A percentile compares a stretch with the other conserved stretches of the same genome.
phyloP scores from a whole-genome alignment of 2,329 filamentous ascomycete species.

The Trichoderma oligosporum region DNA sequence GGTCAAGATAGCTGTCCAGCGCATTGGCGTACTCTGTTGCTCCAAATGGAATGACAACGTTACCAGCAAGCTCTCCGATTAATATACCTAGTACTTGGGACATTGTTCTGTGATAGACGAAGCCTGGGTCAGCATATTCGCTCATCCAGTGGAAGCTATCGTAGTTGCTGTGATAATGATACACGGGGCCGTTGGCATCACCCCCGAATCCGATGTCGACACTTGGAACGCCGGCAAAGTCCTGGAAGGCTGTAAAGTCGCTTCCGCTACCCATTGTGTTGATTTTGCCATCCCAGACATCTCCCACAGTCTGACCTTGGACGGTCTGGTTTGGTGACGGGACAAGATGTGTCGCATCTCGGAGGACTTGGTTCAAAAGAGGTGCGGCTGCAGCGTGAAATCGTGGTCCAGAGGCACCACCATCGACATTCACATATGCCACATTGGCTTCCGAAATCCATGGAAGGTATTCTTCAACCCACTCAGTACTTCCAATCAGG shows the following conservation, averaged over 20 bases:
- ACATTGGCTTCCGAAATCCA: slow-evolving; percentile 72
- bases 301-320: slow-evolving; percentile 63
- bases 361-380: slow-evolving; percentile 68
- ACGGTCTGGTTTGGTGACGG: slow-evolving; percentile 75
- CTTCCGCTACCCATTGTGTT: slow-evolving; percentile 67
- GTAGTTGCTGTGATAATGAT: slow-evolving; percentile 89
- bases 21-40: slow-evolving; percentile 61
- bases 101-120: slow-evolving; percentile 63
- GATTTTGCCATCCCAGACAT: slow-evolving; percentile 62
- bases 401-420: slow-evolving; percentile 62
- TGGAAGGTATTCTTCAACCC: slow-evolving; percentile 84
- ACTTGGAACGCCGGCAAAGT: slow-evolving; percentile 64
- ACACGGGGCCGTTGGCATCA: slow-evolving; percentile 50
- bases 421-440: slow-evolving; percentile 83
- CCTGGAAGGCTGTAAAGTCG: slow-evolving; percentile 72
- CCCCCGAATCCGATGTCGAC: slow-evolving; percentile 59
- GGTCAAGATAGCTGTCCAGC: slow-evolving; percentile 49
- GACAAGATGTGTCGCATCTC: slow-evolving; percentile 61
- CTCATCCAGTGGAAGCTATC: slow-evolving; percentile 90
- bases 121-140: slow-evolving; percentile 67
- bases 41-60: slow-evolving; percentile 59
- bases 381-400: slow-evolving; percentile 68
- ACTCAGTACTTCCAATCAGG: slow-evolving; percentile 81
- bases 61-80: slow-evolving; percentile 58
- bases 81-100: slow-evolving; percentile 62